A percentile compares a stretch with the other conserved stretches of the same genome.
phyloP scores from a whole-genome alignment of 164 flowering plant species.

The Stephania japonica region DNA sequence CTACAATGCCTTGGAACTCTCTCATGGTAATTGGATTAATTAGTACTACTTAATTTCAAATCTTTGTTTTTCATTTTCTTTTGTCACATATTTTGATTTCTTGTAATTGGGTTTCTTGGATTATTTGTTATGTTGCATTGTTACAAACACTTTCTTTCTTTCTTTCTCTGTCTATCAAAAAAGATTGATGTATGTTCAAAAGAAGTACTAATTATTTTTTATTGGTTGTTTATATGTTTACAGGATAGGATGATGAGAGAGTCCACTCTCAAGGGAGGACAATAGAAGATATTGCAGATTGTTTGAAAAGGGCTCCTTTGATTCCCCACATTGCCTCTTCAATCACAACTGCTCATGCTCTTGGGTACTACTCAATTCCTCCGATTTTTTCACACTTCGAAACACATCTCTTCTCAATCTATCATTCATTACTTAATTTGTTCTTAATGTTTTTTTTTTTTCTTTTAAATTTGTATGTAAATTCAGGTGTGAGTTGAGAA shows the following conservation, averaged over 20 bases:
- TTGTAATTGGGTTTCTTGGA: background rate
- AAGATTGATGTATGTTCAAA: no score
- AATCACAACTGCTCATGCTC: conserved; percentile 48
- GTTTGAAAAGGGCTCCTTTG: conserved; percentile 42
- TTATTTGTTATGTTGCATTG: background rate
- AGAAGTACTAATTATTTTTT: background rate
- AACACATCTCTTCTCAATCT: no score
- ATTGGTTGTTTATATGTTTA: background rate
- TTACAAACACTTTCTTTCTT: background rate
- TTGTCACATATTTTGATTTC: background rate
- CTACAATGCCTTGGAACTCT: conserved; percentile 73
- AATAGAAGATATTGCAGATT: conserved; percentile 44
- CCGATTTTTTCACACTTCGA: background rate
- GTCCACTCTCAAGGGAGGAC: conserved; percentile 30
- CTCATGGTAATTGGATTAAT: conserved; percentile 48
- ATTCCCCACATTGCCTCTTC: conserved; percentile 46
- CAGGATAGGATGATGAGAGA: conserved; percentile 41
- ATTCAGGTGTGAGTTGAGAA: conserved; percentile 70
- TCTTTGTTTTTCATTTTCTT: background rate
- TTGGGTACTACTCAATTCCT: conserved; percentile 40
- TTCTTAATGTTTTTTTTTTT: no score
- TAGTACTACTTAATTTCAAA: no score
- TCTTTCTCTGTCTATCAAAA: no score
- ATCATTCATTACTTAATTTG: no score
- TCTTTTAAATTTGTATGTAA: background rate